Percentiles rank a stretch among this genome's conserved stretches.
phyloP scores from a whole-genome alignment of 2,329 filamentous ascomycete species.

The Colletotrichum agaves region DNA sequence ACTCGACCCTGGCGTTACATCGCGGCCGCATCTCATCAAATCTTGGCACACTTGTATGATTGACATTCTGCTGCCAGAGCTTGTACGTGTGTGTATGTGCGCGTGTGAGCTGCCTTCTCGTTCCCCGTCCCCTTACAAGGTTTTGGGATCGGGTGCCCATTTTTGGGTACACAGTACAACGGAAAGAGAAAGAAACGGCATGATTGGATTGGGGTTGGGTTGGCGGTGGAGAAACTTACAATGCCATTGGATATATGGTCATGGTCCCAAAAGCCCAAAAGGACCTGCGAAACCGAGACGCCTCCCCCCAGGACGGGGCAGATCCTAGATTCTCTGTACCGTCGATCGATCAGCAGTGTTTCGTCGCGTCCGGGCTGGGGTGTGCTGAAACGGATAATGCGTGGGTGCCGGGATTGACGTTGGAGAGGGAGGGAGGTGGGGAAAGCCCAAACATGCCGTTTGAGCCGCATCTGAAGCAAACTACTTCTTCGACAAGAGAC shows the following conservation, averaged over 20 bases:
- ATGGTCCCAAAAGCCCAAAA: background rate
- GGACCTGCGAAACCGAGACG: background rate
- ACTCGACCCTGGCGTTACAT: constrained; percentile 13
- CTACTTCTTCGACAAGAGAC: background rate
- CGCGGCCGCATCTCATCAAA: constrained; percentile 11
- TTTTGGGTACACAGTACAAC: background rate
- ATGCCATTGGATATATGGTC: background rate
- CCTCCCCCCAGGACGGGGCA: background rate
- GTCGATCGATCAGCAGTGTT: constrained; percentile 37
- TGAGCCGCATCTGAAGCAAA: constrained; percentile 35
- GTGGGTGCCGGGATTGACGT: constrained; percentile 32
- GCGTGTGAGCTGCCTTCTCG: background rate
- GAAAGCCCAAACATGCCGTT: constrained; percentile 28
- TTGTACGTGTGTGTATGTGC: background rate
- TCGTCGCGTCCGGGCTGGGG: constrained; percentile 35
- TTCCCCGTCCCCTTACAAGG: background rate
- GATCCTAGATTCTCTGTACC: constrained; percentile 13
- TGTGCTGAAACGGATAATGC: constrained; percentile 35
- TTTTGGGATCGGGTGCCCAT: background rate
- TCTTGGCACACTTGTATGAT: constrained; percentile 21
- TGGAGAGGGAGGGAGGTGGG: constrained; percentile 13
- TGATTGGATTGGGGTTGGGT: background rate
- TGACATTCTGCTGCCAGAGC: constrained; percentile 19
- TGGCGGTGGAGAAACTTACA: background rate
- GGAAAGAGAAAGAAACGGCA: background rate